phyloP scores from a whole-genome alignment of 371 early-diverging fungal genomes.

The Mortierella sp. region DNA sequence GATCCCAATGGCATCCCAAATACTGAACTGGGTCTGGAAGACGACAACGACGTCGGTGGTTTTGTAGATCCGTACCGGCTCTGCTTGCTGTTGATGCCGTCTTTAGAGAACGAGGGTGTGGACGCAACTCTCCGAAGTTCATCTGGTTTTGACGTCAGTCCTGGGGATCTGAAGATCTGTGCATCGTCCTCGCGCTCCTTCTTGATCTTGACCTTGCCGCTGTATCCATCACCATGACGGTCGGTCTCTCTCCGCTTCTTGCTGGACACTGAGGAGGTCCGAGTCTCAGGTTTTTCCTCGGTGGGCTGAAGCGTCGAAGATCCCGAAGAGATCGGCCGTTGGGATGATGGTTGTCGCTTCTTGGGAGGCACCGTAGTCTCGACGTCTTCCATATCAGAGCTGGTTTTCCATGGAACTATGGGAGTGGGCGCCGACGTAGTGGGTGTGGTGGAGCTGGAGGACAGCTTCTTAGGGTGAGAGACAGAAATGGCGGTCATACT shows the following conservation, averaged over 20 bases:
- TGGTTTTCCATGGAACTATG: slow-evolving; percentile 5
- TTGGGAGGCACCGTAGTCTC: slow-evolving; percentile 19
- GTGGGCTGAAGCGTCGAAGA: slow-evolving; percentile 12
- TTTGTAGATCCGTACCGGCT: slow-evolving; percentile 25
- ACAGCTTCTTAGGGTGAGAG: neutral
- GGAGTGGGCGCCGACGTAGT: slow-evolving; percentile 11
- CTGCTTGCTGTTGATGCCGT: slow-evolving; percentile 12
- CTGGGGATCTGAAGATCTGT: slow-evolving; percentile 17
- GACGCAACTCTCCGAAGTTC: slow-evolving; percentile 44
- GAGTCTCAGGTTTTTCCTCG: slow-evolving; percentile 24
- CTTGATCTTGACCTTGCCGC: slow-evolving; percentile 47
- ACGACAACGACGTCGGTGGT: slow-evolving; percentile 9
- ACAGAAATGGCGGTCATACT: slow-evolving; percentile 26
- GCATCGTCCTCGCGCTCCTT: slow-evolving; percentile 49
- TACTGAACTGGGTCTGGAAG: slow-evolving; percentile 11
- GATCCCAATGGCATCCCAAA: slow-evolving; percentile 26
- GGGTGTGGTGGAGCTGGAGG: slow-evolving; percentile 9
- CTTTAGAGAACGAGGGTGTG: slow-evolving; percentile 36
- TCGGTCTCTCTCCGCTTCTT: slow-evolving; percentile 50
- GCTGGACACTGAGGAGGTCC: slow-evolving; percentile 21
- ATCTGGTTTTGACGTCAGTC: slow-evolving; percentile 19
- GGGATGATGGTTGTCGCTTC: slow-evolving; percentile 34
- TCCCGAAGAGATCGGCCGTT: slow-evolving; percentile 22
- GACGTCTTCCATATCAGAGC: slow-evolving; percentile 11
- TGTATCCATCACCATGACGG: slow-evolving; percentile 28